Evolutionary conservation across 805 yeast genomes (phyloP).

Genomic region (Metschnikowia lunata): DNA sequence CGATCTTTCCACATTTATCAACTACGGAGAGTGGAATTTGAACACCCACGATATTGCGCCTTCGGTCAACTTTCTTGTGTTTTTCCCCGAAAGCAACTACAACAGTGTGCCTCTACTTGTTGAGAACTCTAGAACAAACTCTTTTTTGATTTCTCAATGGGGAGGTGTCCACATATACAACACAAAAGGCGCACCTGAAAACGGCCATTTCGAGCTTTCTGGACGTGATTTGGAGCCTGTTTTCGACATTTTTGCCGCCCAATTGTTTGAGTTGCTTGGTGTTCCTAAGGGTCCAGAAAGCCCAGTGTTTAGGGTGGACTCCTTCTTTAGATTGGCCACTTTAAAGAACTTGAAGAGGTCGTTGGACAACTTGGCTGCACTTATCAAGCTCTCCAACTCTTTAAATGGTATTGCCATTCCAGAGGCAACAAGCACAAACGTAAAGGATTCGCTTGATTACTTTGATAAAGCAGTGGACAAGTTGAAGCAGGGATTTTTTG

Average conservation of each 20-base stretch:
- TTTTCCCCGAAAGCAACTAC: slow-evolving; percentile 49
- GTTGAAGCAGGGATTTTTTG: slow-evolving; percentile 28
- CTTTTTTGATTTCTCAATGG: slow-evolving; percentile 84
- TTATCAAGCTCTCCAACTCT: slow-evolving; percentile 62
- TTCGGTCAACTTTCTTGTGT: slow-evolving; percentile 64
- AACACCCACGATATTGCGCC: slow-evolving; percentile 58
- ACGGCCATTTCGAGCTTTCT: slow-evolving; percentile 24
- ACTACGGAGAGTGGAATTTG: slow-evolving; percentile 80
- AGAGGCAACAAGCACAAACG: slow-evolving; percentile 56
- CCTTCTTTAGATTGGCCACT: slow-evolving; percentile 56
- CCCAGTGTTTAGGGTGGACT: slow-evolving; percentile 60
- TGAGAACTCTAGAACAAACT: slow-evolving; percentile 45
- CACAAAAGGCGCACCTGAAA: slow-evolving; percentile 23
- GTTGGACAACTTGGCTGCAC: slow-evolving; percentile 65
- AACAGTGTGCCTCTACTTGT: slow-evolving; percentile 47
- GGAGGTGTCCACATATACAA: slow-evolving; percentile 67
- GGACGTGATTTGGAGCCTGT: slow-evolving; percentile 49
- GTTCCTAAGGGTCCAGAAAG: slow-evolving; percentile 55
- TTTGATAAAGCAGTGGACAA: slow-evolving; percentile 34
- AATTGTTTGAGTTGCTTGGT: slow-evolving; percentile 70
- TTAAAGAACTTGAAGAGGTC: slow-evolving; percentile 57
- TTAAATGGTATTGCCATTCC: slow-evolving; percentile 85
- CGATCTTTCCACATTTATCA: slow-evolving; percentile 72
- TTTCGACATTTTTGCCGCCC: slow-evolving; percentile 68
- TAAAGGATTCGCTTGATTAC: slow-evolving; percentile 44